These are phyloP conservation scores for Backusella mclennaniae DNA, from an alignment of 192 early-diverging fungal species.

Conservation along the genomic window DNA sequence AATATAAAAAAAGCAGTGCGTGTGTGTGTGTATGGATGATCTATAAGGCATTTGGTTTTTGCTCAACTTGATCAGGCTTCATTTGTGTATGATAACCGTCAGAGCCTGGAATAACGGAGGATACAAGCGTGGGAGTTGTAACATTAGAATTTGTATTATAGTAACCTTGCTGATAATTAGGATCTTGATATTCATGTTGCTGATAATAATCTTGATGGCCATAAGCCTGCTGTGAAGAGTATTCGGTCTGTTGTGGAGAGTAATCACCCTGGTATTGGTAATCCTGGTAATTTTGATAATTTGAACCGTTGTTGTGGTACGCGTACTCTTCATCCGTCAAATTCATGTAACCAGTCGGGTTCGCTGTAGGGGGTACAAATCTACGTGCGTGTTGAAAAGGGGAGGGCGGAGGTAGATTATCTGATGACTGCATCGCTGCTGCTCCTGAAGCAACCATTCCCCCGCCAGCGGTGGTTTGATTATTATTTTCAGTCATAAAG, in stretches of 20 bases:
- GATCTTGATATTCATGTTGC: not conserved
- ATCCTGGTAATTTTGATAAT: not conserved
- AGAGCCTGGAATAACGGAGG: not conserved
- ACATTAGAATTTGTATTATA: not conserved
- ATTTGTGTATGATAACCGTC: conserved; percentile 7
- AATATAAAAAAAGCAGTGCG: not conserved
- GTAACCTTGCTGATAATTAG: not conserved
- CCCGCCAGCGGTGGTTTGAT: not conserved
- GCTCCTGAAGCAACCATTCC: conserved; percentile 5
- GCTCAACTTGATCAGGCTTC: conserved; percentile 10
- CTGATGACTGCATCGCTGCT: conserved; percentile 8
- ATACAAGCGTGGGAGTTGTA: not conserved
- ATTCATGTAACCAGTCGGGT: conserved; percentile 21
- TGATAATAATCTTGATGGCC: conserved; percentile 1
- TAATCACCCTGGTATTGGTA: not conserved
- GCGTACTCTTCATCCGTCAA: conserved; percentile 20
- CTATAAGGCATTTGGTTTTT: conserved; percentile 9
- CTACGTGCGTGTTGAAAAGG: conserved; percentile 23
- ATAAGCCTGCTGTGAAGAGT: not conserved
- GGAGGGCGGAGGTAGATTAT: conserved; percentile 14
- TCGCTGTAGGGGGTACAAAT: conserved; percentile 12
- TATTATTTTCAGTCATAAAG: conserved; percentile 24
- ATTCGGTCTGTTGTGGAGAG: not conserved
- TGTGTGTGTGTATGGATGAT: not conserved
- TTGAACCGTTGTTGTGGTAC: not conserved